Base-by-base conservation (phyloP, 2,329 filamentous ascomycete genomes). In the Fusarium penzigii region DNA sequence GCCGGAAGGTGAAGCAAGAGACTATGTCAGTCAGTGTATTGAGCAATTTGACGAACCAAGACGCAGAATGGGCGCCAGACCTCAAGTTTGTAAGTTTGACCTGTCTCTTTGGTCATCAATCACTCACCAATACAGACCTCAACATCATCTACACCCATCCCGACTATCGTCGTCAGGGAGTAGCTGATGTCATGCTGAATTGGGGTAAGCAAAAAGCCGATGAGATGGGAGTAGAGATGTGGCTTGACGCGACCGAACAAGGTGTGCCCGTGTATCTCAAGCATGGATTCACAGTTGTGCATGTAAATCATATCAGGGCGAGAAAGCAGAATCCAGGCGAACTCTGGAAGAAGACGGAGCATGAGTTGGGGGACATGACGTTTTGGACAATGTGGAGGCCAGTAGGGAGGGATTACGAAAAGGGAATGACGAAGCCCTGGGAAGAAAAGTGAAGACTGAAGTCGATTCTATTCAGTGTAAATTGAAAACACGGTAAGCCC, bases 351-450 rank as follows among this genome's bases (percentile, higher is more conserved):
- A 56, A 44, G 3, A 54, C 55, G 9, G 60, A 56, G 3, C 17
- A 48, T 3, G 51, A 59, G 36, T 25, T 62, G 8, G 55, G 58
- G 16, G 42, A 46, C 6, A 62, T 62, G 49, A 47, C 16, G 0
- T 61, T 64, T 16, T 61, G 49, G 46, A 51, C 60, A 16, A 64
- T 62, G 61, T 62, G 61, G 61, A 55, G 61, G 20, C 61, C 57
- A 17, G 46, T 38, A 14, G 61, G 58, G 8, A 57, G 58, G 6
- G 25, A 57, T 17, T 62, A 63, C 9, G 32, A 51, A 10, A 52
- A 63, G 36, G 54, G 57, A 0, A 49, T 40, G 17, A 61, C 46
- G n/a, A 62, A 56, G 25, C 55, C 58, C 1, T 63, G 55, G 52
- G 53, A 58, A 47, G 13, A 44, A 25, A 25, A 25, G 5, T 25